These are phyloP conservation scores for Priceomyces fermenticarens DNA, from an alignment of 805 yeast species.

Conservation along the genomic window DNA sequence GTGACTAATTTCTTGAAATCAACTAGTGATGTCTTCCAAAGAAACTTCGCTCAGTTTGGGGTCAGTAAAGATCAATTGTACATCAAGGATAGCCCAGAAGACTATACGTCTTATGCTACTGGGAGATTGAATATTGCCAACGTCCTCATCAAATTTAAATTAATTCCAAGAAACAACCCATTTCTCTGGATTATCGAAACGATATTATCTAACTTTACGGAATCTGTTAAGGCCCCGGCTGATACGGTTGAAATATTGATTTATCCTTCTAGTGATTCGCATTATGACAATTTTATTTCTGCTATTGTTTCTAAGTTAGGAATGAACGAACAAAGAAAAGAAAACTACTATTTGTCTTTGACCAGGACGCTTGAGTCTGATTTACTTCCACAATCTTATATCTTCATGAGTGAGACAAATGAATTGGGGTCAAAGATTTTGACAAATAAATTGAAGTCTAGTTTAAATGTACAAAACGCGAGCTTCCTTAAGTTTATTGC, in stretches of 20 bases:
- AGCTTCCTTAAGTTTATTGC: slow-evolving; percentile 63
- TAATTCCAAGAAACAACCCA: slow-evolving; percentile 79
- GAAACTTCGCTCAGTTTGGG: slow-evolving; percentile 81
- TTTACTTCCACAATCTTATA: slow-evolving; percentile 69
- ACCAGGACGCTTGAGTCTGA: slow-evolving; percentile 77
- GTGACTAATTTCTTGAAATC: slow-evolving; percentile 54
- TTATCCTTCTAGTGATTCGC: slow-evolving; percentile 46
- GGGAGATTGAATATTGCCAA: slow-evolving; percentile 79
- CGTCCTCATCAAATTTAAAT: slow-evolving; percentile 56
- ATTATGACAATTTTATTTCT: slow-evolving; percentile 69
- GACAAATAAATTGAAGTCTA: slow-evolving; percentile 39
- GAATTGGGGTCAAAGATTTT: slow-evolving; percentile 72
- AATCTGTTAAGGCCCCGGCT: slow-evolving; percentile 50
- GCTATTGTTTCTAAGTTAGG: slow-evolving; percentile 81
- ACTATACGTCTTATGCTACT: slow-evolving; percentile 73
- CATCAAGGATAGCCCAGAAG: slow-evolving; percentile 61
- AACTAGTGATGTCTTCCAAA: slow-evolving; percentile 49
- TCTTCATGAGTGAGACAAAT: slow-evolving; percentile 83
- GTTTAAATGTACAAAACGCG: slow-evolving; percentile 44
- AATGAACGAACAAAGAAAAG: slow-evolving; percentile 74
- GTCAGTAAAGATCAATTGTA: slow-evolving; percentile 42
- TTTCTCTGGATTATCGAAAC: slow-evolving; percentile 65
- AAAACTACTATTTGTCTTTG: slow-evolving; percentile 77
- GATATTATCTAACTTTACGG: slow-evolving; percentile 54
- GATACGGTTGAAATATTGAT: slow-evolving; percentile 65